A percentile compares a stretch with the other conserved stretches of the same genome.
These are phyloP conservation scores for Gremmenia infestans DNA, from an alignment of 2,329 filamentous ascomycete genomes.

Conservation along the genomic window DNA sequence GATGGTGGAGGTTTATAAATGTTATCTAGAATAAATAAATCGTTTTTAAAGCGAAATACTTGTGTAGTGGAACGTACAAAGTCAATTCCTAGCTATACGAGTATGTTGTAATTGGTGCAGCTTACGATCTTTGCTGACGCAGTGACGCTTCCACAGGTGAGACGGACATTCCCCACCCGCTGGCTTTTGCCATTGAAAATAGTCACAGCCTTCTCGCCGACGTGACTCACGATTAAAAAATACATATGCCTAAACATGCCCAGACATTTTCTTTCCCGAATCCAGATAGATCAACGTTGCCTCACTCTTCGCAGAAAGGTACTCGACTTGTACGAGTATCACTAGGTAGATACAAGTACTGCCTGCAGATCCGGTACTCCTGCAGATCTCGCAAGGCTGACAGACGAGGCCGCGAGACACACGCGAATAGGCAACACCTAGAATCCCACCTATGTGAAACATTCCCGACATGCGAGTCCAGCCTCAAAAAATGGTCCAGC, in stretches of 20 bases:
- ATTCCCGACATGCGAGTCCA: background rate
- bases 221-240: background rate
- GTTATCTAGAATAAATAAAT: no score
- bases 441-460: background rate
- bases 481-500: constrained; percentile 35
- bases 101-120: no score
- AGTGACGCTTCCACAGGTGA: no score
- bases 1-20: no score
- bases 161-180: no score
- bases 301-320: background rate
- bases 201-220: background rate
- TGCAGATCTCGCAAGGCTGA: background rate
- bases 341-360: background rate
- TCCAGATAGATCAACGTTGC: background rate
- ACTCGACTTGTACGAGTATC: background rate
- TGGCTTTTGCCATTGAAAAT: no score
- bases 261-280: no score
- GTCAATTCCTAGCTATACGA: no score
- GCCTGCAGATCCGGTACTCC: background rate
- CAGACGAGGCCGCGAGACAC: background rate
- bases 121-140: no score
- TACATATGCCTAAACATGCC: background rate
- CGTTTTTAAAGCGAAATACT: no score
- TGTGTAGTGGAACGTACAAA: no score
- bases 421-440: constrained; percentile 2